Evolutionary conservation across 805 yeast species (phyloP).

Genomic region (Blastobotrys mokoenaii): DNA sequence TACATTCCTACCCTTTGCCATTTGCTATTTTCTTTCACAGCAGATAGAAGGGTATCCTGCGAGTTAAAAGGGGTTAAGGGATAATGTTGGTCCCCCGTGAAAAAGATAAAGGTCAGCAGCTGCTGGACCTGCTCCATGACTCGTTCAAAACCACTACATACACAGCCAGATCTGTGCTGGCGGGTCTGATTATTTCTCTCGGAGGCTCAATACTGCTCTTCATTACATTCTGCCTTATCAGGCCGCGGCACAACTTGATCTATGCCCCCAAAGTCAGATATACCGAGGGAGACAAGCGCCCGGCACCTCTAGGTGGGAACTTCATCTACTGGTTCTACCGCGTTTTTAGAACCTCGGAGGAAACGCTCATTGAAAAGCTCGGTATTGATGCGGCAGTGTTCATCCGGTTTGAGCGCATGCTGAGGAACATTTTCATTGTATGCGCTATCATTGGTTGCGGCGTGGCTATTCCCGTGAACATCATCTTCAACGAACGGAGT

Average conservation of each 20-base stretch:
- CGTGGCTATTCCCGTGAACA: conserved; percentile 31
- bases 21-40: too few species aligned
- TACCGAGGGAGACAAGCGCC: conserved; percentile 8
- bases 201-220: conserved; percentile 26
- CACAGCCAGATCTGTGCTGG: conserved; percentile 28
- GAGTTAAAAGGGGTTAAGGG: too few species aligned
- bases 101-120: conserved; percentile 2
- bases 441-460: conserved; percentile 27
- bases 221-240: conserved; percentile 22
- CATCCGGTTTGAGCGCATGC: conserved; percentile 26
- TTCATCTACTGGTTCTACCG: conserved; percentile 21
- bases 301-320: conserved; percentile 14
- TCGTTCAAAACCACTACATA: conserved; percentile 16
- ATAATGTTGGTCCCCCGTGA: background rate
- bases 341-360: conserved; percentile 17
- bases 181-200: conserved; percentile 27
- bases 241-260: conserved; percentile 26
- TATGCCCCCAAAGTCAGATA: conserved; percentile 27
- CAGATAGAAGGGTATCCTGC: too few species aligned
- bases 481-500: conserved; percentile 24
- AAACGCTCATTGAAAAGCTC: conserved; percentile 19
- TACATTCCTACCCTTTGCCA: too few species aligned
- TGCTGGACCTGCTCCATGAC: conserved; percentile 3
- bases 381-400: conserved; percentile 32
- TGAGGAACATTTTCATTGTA: conserved; percentile 24